Evolutionary conservation across 495 filamentous ascomycete species (phyloP).

Genomic region (Sabuloglossum arenarium): DNA sequence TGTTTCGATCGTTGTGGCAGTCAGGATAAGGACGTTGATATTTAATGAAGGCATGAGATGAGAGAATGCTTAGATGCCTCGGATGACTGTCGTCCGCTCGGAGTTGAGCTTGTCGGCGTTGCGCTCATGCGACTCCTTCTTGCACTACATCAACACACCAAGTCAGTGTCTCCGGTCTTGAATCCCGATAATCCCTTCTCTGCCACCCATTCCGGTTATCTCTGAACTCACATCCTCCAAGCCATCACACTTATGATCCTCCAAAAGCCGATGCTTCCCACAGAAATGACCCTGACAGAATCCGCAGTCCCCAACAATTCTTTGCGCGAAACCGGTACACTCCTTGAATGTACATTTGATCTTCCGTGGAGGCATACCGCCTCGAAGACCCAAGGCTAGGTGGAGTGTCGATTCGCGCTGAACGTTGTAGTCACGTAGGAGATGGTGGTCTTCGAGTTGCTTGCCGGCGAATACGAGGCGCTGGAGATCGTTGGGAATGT

Average conservation of each 20-base stretch:
- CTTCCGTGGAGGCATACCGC: slow-evolving; percentile 50
- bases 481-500: slow-evolving; percentile 18
- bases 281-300: slow-evolving; percentile 92
- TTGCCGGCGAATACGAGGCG: slow-evolving; percentile 28
- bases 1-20: too few species aligned
- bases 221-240: slow-evolving; percentile 54
- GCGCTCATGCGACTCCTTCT: slow-evolving; percentile 84
- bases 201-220: too few species aligned
- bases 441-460: slow-evolving; percentile 18
- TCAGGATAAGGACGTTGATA: too few species aligned
- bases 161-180: too few species aligned
- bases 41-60: too few species aligned
- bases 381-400: slow-evolving; percentile 24
- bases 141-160: too few species aligned
- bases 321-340: slow-evolving; percentile 66
- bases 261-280: slow-evolving; percentile 77
- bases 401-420: slow-evolving; percentile 21
- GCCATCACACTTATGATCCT: slow-evolving; percentile 84
- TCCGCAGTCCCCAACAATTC: slow-evolving; percentile 87
- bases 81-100: slow-evolving; percentile 59
- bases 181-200: too few species aligned
- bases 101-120: slow-evolving; percentile 81
- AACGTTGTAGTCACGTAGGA: slow-evolving; percentile 20
- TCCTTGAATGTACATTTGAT: slow-evolving; percentile 72
- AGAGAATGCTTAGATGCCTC: slow-evolving; percentile 31